Conservation (phyloP, 139 green algal species). For the Nannochloris sp. region DNA sequence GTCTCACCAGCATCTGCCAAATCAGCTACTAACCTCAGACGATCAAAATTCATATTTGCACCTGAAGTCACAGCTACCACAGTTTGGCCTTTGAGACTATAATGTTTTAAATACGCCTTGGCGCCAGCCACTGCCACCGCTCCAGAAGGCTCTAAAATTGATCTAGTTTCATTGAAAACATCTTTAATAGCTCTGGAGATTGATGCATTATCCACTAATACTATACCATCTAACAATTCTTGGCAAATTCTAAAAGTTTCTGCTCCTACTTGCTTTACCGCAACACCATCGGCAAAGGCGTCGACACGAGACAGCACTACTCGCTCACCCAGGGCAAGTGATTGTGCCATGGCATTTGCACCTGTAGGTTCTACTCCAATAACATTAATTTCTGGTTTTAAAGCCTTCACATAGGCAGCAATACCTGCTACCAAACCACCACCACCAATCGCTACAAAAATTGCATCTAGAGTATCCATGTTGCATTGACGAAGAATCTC, state of each 20-base stretch:
- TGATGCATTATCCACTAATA: slow-evolving; percentile 81
- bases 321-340: slow-evolving; percentile 54
- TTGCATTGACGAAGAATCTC: slow-evolving; percentile 74
- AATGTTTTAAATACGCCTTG: slow-evolving; percentile 43
- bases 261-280: slow-evolving; percentile 51
- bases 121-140: slow-evolving; percentile 84
- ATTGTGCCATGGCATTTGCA: slow-evolving; percentile 90
- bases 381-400: slow-evolving; percentile 53
- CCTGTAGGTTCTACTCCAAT: slow-evolving; percentile 89
- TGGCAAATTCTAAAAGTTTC: slow-evolving; percentile 90
- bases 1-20: slow-evolving; percentile 83
- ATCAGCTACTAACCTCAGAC: slow-evolving; percentile 84
- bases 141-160: slow-evolving; percentile 87
- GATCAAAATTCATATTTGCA: slow-evolving; percentile 97
- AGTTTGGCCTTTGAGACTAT: slow-evolving; percentile 17
- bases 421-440: slow-evolving; percentile 92
- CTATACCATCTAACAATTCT: slow-evolving; percentile 81
- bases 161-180: slow-evolving; percentile 80
- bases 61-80: slow-evolving; percentile 59
- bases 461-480: slow-evolving; percentile 59
- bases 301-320: slow-evolving; percentile 78
- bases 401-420: slow-evolving; percentile 79
- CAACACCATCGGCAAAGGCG: slow-evolving; percentile 76
- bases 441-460: slow-evolving; percentile 86
- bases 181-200: slow-evolving; percentile 89